phyloP scores from a whole-genome alignment of 805 yeast genomes.

The Wickerhamiella azymoides region DNA sequence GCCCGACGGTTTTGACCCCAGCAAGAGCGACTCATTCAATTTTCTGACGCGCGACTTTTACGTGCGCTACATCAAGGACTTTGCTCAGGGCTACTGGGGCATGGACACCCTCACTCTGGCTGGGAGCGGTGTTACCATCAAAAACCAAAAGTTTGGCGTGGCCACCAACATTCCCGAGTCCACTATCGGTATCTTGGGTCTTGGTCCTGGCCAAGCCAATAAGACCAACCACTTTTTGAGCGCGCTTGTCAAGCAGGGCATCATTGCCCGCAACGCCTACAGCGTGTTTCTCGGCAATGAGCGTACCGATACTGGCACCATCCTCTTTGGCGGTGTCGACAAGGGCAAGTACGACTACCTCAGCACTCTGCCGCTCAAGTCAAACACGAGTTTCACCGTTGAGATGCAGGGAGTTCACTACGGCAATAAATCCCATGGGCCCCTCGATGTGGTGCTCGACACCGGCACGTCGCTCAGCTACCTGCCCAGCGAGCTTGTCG shows the following conservation, averaged over 20 bases:
- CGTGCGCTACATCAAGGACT: slow-evolving; percentile 31
- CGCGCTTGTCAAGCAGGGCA: slow-evolving; percentile 41
- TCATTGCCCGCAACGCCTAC: slow-evolving; percentile 41
- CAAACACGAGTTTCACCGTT: slow-evolving; percentile 16
- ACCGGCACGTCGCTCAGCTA: slow-evolving; percentile 43
- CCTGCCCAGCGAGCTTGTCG: slow-evolving; percentile 30
- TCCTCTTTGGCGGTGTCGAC: slow-evolving; percentile 64
- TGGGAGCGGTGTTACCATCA: slow-evolving; percentile 27
- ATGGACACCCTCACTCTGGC: slow-evolving; percentile 44
- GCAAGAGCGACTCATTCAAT: slow-evolving; percentile 12
- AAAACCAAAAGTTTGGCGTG: slow-evolving; percentile 56
- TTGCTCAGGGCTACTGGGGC: slow-evolving; percentile 47
- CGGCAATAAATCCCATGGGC: slow-evolving; percentile 5
- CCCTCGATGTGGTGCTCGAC: slow-evolving; percentile 34
- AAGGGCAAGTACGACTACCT: slow-evolving; percentile 45
- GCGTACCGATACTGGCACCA: slow-evolving; percentile 32
- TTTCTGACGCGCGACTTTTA: slow-evolving; percentile 15
- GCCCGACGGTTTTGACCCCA: slow-evolving; percentile 17
- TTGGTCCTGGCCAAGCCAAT: slow-evolving; percentile 15
- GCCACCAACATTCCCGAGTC: slow-evolving; percentile 53
- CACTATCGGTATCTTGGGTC: slow-evolving; percentile 34
- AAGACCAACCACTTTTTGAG: slow-evolving; percentile 48
- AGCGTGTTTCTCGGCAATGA: slow-evolving; percentile 44
- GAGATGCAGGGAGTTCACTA: slow-evolving; percentile 15
- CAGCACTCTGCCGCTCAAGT: slow-evolving; percentile 32